Conservation (phyloP, 331 rosid genomes). For the Pyracantha coccinea region DNA sequence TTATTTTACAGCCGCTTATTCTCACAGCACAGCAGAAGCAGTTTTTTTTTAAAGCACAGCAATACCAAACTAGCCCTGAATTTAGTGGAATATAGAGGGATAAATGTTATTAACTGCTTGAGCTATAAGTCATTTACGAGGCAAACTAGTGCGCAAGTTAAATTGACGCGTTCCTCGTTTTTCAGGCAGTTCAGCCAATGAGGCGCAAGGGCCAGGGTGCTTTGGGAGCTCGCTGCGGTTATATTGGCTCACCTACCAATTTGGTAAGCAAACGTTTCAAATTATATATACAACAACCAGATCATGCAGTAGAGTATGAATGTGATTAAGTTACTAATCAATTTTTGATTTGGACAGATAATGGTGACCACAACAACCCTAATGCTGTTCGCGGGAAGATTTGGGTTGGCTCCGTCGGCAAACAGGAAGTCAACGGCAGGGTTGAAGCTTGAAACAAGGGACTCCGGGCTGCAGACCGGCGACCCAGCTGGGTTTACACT, state of each 20-base stretch:
- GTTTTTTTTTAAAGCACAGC: no score
- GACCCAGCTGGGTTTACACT: conserved; percentile 98
- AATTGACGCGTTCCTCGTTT: no score
- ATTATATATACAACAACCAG: not conserved
- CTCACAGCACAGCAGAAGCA: no score
- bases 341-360: conserved; percentile 33
- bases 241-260: conserved; percentile 84
- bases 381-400: conserved; percentile 95
- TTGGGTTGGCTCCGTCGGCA: conserved; percentile 94
- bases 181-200: conserved; percentile 61
- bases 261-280: conserved; percentile 35
- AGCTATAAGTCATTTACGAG: no score
- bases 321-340: not conserved
- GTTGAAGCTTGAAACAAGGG: conserved; percentile 74
- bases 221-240: conserved; percentile 76
- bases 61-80: no score
- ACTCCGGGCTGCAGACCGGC: conserved; percentile 90
- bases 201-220: conserved; percentile 75
- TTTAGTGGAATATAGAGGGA: no score
- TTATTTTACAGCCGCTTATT: no score
- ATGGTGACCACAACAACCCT: conserved; percentile 73
- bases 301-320: not conserved
- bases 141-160: no score
- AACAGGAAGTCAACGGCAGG: conserved; percentile 94
- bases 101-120: no score